Evolutionary conservation across 768 basidiomycete genomes (phyloP).

Genomic region (Podaxis pistillaris): DNA sequence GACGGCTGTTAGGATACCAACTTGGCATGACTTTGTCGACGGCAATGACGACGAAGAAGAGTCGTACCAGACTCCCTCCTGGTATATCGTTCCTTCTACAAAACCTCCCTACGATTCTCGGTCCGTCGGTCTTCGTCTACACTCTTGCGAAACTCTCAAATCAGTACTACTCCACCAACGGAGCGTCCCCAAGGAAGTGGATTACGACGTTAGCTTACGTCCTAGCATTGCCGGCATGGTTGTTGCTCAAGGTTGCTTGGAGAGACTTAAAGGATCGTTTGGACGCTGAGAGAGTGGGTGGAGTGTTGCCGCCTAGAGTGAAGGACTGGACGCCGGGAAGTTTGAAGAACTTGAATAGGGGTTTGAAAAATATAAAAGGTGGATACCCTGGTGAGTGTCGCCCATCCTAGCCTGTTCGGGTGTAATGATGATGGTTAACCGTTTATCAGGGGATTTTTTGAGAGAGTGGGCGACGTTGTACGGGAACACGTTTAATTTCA

Average conservation of each 20-base stretch:
- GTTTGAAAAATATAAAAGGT: slow-evolving; percentile 34
- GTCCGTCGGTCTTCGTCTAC: not conserved
- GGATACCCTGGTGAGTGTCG: slow-evolving; percentile 48
- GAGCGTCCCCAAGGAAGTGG: not conserved
- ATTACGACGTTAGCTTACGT: not conserved
- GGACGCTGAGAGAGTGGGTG: not conserved
- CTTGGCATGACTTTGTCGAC: too few relatives aligned
- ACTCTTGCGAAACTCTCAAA: not conserved
- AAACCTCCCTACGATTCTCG: not conserved
- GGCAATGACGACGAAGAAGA: too few relatives aligned
- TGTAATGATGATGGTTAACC: not conserved
- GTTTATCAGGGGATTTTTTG: slow-evolving; percentile 41
- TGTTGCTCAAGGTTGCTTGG: not conserved
- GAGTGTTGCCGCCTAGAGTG: slow-evolving; percentile 32
- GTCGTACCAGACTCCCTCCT: not conserved
- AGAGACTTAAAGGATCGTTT: not conserved
- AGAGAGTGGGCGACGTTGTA: slow-evolving; percentile 26
- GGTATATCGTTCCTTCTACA: not conserved
- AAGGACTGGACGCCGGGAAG: slow-evolving; percentile 42
- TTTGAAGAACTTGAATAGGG: slow-evolving; percentile 35
- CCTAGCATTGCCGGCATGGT: not conserved
- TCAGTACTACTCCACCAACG: not conserved
- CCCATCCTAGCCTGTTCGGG: not conserved
- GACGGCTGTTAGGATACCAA: too few relatives aligned
- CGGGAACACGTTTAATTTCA: slow-evolving; percentile 44